A percentile compares a stretch with the other conserved stretches of the same genome.
phyloP scores from a whole-genome alignment of 495 filamentous ascomycete species.

The Neurospora sp. region DNA sequence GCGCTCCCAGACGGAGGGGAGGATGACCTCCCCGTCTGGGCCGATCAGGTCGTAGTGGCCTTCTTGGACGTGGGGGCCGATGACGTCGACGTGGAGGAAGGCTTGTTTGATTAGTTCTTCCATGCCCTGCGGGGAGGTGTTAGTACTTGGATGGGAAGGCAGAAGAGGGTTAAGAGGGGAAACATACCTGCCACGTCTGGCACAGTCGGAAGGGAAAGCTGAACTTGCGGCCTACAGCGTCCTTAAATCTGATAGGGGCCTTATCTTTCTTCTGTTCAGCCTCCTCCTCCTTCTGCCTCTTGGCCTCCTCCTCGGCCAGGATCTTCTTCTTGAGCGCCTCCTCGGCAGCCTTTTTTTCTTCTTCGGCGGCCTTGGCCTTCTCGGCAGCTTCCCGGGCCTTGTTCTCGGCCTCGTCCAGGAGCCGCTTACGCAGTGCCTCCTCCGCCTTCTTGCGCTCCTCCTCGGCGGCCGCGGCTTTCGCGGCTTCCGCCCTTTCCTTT shows the following conservation, averaged over 20 bases:
- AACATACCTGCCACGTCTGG: slow-evolving; percentile 66
- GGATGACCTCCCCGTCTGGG: slow-evolving; percentile 78
- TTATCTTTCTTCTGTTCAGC: slow-evolving; percentile 42
- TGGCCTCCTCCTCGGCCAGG: slow-evolving; percentile 23
- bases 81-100: slow-evolving; percentile 73
- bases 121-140: slow-evolving; percentile 50
- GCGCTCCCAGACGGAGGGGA: slow-evolving; percentile 79
- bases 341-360: slow-evolving; percentile 29
- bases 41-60: slow-evolving; percentile 80
- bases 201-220: slow-evolving; percentile 76
- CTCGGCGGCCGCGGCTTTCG: slow-evolving; percentile 23
- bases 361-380: slow-evolving; percentile 19
- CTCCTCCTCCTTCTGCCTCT: slow-evolving; percentile 40
- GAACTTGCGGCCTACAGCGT: slow-evolving; percentile 78
- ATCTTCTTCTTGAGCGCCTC: slow-evolving; percentile 36
- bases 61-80: slow-evolving; percentile 72
- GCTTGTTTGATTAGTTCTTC: slow-evolving; percentile 80
- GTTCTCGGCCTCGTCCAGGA: slow-evolving; percentile 1
- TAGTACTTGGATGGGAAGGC: not conserved
- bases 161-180: not conserved
- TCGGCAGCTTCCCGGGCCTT: slow-evolving; percentile 10
- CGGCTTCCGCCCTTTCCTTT: slow-evolving; percentile 21
- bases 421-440: slow-evolving; percentile 13
- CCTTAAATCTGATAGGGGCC: slow-evolving; percentile 68
- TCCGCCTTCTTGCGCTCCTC: slow-evolving; percentile 18